Conservation (phyloP, 352 stramenopile genomes). For the Phytophthora meadii region DNA sequence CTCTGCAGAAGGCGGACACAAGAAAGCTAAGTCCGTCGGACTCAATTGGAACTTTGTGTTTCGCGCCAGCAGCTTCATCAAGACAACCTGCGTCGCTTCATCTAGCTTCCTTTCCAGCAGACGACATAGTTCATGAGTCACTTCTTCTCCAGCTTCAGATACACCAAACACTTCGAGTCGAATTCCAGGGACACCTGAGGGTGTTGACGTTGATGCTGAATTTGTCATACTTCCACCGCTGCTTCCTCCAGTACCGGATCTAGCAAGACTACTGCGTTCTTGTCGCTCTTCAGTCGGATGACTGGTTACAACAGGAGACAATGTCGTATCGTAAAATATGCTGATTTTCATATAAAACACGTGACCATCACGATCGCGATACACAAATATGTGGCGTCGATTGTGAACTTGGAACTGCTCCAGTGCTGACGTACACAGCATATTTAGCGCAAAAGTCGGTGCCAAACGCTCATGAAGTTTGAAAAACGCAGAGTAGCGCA, state of each 20-base stretch:
- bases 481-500: constrained; percentile 83
- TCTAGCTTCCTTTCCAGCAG: constrained; percentile 88
- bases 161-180: constrained; percentile 87
- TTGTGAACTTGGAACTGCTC: constrained; percentile 93
- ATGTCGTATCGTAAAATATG: constrained; percentile 46
- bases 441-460: constrained; percentile 82
- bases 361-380: constrained; percentile 82
- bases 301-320: constrained; percentile 6
- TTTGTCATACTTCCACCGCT: constrained; percentile 14
- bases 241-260: constrained; percentile 35
- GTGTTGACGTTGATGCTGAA: constrained; percentile 15
- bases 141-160: constrained; percentile 79
- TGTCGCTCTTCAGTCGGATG: constrained; percentile 34
- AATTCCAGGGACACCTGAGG: constrained; percentile 51
- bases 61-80: constrained; percentile 88
- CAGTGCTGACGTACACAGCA: constrained; percentile 82
- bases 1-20: constrained; percentile 60
- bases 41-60: constrained; percentile 89
- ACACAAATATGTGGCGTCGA: constrained; percentile 87
- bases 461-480: constrained; percentile 81
- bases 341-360: constrained; percentile 93
- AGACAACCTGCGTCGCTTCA: constrained; percentile 82
- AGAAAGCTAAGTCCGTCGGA: constrained; percentile 72
- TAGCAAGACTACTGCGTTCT: constrained; percentile 28
- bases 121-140: constrained; percentile 83